Evolutionary conservation across 2,329 filamentous ascomycete genomes (phyloP), one percentile per base, ranked within the genome.

Genomic region (Drechslerella coelobrocha): DNA sequence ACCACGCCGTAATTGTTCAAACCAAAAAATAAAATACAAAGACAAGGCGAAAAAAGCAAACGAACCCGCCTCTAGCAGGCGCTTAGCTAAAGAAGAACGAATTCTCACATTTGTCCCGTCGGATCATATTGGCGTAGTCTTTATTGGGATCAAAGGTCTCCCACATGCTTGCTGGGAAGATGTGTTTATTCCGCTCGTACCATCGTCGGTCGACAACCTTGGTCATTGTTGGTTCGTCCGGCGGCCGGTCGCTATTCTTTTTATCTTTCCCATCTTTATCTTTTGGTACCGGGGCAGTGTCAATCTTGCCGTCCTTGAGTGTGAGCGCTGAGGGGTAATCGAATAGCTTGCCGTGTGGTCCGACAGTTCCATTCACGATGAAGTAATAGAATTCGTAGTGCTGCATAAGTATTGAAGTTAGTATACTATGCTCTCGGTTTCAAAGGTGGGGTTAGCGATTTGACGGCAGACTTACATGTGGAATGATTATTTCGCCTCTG

Each of bases 301-400:
- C 59, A 12, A 71, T 71, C 34, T 66, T 72, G 17, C 68, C 68
- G 21, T 72, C 61, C 31, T 65, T 71, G 26, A 71, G 57, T 2
- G 61, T 72, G 5, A 75, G 61, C 4, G 74, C 69, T 6, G 75
- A 76, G 6, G 75, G 75, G 61, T 92, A 96, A 76, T 91, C 84
- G 78, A 99, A 97, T 8, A 99, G 81, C 4, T 85, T 81, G 19
- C 82, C 82, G 55, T 89, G 86, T n/a, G 90, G 88, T 1, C 89
- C 90, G 1, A 86, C 79, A 24, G 86, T 89, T 76, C 89, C 91
- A 79, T 97, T 97, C 78, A 96, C 89, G 78, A 97, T 87, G 80
- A 99, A 97, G 80, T 93, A 94, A 79, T 97, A 94, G 78, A 99
- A 92, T 74, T 97, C 93, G 78, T 95, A 97, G 79, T 99, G 94